A percentile compares a stretch with the other conserved stretches of the same genome.
phyloP scores from a whole-genome alignment of 2,329 filamentous ascomycete species.

The Botryotinia convoluta region DNA sequence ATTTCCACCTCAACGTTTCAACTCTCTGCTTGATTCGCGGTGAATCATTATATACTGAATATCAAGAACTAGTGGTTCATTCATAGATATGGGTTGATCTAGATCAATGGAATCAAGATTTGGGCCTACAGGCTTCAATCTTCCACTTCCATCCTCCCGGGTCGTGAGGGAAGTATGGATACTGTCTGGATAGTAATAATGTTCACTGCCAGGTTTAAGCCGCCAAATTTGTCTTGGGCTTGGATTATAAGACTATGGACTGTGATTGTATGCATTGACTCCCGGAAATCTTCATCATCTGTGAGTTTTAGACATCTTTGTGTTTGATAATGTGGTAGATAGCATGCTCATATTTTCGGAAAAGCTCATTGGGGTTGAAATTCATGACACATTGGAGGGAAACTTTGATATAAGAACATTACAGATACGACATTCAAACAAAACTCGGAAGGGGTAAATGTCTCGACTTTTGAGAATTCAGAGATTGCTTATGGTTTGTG shows the following conservation, averaged over 20 bases:
- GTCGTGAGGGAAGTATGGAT: neutral
- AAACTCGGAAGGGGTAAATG: no score
- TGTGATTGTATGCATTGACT: neutral
- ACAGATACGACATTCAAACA: no score
- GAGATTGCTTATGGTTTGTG: neutral
- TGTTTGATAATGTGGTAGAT: neutral
- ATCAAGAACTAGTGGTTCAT: neutral
- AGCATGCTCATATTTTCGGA: neutral
- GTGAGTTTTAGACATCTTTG: neutral
- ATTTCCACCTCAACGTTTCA: neutral
- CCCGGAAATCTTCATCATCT: neutral
- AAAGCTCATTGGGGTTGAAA: neutral
- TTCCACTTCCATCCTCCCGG: neutral
- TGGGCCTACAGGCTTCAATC: neutral
- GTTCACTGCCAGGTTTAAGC: neutral
- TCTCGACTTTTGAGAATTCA: no score
- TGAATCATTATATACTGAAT: neutral
- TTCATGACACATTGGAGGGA: neutral
- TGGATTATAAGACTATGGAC: neutral
- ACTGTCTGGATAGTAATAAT: neutral
- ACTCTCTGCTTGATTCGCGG: neutral
- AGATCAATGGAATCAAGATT: neutral
- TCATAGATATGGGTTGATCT: neutral
- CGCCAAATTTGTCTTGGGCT: neutral
- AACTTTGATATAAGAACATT: neutral